These are phyloP conservation scores for Exserohilum rostratum DNA, from an alignment of 2,329 filamentous ascomycete species.

Conservation along the genomic window DNA sequence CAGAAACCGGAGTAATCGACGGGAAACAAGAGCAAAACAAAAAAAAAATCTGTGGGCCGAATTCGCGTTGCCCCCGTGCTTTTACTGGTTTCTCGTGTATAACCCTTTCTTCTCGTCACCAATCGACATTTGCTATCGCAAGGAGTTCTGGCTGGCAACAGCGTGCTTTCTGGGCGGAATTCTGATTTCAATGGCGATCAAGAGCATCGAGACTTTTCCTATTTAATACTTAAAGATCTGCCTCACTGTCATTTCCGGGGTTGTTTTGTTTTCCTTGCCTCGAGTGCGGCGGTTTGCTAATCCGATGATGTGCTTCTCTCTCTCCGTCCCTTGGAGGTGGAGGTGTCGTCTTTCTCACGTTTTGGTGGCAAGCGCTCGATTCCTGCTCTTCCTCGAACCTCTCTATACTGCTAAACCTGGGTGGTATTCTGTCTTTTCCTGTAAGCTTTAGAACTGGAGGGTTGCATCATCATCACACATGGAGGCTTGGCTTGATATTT, in stretches of 20 bases:
- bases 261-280: background rate
- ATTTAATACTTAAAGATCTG: slow-evolving; percentile 12
- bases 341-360: slow-evolving; percentile 11
- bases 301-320: background rate
- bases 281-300: slow-evolving; percentile 3
- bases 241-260: slow-evolving; percentile 10
- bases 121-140: slow-evolving; percentile 19
- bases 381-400: slow-evolving; percentile 16
- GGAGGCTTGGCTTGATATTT: slow-evolving; percentile 32
- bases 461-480: slow-evolving; percentile 31
- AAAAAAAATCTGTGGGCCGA: no score
- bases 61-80: slow-evolving; percentile 1
- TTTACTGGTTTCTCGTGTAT: slow-evolving; percentile 29
- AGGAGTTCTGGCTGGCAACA: slow-evolving; percentile 24
- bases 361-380: slow-evolving; percentile 29
- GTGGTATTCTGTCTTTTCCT: slow-evolving; percentile 32
- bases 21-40: slow-evolving; percentile 15
- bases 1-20: slow-evolving; percentile 14
- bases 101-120: slow-evolving; percentile 23
- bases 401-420: slow-evolving; percentile 25
- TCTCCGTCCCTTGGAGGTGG: background rate
- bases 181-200: slow-evolving; percentile 30
- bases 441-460: slow-evolving; percentile 32
- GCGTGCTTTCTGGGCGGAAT: slow-evolving; percentile 31
- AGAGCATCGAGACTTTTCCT: slow-evolving; percentile 22